Evolutionary conservation across 345 rosid species (phyloP), one percentile per base, ranked within the genome.

Genomic region (Salix udensis): DNA sequence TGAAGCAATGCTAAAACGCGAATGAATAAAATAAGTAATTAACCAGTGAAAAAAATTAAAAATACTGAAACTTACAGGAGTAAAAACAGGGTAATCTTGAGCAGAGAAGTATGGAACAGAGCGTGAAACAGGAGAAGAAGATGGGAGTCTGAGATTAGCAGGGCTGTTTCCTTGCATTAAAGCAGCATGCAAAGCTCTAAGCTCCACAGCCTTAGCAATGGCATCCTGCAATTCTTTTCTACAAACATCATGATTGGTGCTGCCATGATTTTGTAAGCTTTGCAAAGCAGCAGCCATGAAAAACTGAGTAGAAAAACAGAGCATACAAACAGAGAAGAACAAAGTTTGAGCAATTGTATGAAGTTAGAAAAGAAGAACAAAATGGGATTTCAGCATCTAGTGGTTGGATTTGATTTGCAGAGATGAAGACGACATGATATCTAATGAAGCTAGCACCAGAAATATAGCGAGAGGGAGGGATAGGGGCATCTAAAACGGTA

Each of bases 1-100:
- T 3, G 64, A 78, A 34, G 30, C 28, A 65, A 76, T 55, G 53
- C 31, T 19, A 67, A 70, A 76, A 60, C 66, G 36, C 7, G 53
- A 74, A 53, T 11, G 48, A 52, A 34, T 34, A 34, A 42, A 23
- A 40, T 9, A 48, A 44, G 52, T 19, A 4, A 37, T 37, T 53
- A 14, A 50, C 16, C 31, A 18, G 64, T 61, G 42, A 19, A 55
- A 64, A 23, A 2, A 18, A 39, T 11, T 2, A 12, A 48, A 5
- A 71, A 10, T 4, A 60, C 23, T 4, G 62, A 55, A 70, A 85
- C 91, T 95, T 68, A 95, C 99, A 21, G 99, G 98, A 34, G 97
- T 91, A 71, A 95, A 96, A 77, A 96, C 94, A 74, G 99, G 99
- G 82, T 96, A 96, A 79, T 93, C 99, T 68, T 90, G 92, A 74